These are phyloP conservation scores for Tylopilus sp. DNA, from an alignment of 768 basidiomycete genomes.

Conservation along the genomic window DNA sequence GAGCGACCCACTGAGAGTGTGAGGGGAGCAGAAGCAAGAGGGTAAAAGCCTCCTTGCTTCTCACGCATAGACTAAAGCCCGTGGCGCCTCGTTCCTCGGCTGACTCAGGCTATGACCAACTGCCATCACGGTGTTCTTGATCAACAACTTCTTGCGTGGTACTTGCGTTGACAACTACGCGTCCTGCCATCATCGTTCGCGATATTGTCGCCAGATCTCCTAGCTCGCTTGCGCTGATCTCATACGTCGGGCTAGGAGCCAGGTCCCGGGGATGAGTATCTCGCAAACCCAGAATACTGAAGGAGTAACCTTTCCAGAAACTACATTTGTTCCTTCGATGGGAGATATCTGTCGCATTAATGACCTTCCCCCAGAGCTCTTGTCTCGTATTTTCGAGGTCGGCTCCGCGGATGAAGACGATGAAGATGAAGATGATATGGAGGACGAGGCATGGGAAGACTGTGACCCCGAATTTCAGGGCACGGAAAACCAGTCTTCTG, in stretches of 20 bases:
- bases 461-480: constrained; percentile 27
- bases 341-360: constrained; percentile 45
- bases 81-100: too few species aligned
- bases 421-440: constrained; percentile 35
- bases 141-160: too few species aligned
- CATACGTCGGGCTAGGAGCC: neutral
- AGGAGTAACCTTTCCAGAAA: constrained; percentile 37
- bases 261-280: constrained; percentile 1
- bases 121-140: too few species aligned
- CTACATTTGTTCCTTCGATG: constrained; percentile 46
- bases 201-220: neutral
- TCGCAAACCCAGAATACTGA: constrained; percentile 1
- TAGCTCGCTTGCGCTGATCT: neutral
- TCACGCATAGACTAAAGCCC: too few species aligned
- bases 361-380: constrained; percentile 52
- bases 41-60: too few species aligned
- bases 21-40: too few species aligned
- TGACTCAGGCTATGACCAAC: neutral
- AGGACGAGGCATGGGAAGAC: neutral
- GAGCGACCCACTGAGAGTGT: too few species aligned
- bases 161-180: neutral
- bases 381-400: constrained; percentile 51
- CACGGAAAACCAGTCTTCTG: constrained; percentile 26
- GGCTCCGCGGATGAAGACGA: constrained; percentile 38
- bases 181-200: neutral